phyloP scores from a whole-genome alignment of 441 rosid genomes.

The Geranium incanum region DNA sequence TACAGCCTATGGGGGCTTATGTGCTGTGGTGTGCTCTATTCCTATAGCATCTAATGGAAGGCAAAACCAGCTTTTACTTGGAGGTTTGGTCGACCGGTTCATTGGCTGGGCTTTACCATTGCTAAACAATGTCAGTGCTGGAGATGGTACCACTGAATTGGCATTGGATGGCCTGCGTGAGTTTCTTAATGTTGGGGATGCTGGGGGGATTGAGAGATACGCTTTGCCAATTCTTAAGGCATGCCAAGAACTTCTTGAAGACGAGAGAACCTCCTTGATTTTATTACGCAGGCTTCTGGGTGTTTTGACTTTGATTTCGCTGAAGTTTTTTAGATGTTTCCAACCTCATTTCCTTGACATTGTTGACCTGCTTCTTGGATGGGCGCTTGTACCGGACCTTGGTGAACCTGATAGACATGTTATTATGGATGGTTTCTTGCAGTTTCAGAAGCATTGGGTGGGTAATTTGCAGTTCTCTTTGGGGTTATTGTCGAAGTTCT shows the following conservation, averaged over 20 bases:
- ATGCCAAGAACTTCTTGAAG: constrained; percentile 87
- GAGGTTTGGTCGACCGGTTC: constrained; percentile 73
- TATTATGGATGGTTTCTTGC: constrained; percentile 85
- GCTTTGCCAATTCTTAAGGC: constrained; percentile 75
- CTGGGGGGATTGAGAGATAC: constrained; percentile 70
- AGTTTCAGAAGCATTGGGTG: constrained; percentile 97
- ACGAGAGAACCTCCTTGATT: constrained; percentile 87
- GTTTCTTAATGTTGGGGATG: constrained; percentile 77
- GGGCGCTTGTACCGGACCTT: constrained; percentile 90
- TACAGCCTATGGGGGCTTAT: constrained; percentile 73
- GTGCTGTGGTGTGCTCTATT: constrained; percentile 67
- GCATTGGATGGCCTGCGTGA: constrained; percentile 75
- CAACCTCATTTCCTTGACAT: constrained; percentile 94
- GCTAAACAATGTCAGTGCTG: constrained; percentile 60
- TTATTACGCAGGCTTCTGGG: constrained; percentile 58
- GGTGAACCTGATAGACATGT: constrained; percentile 66
- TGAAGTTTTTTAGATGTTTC: constrained; percentile 67
- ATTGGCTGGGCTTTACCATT: constrained; percentile 84
- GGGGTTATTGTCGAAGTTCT: constrained; percentile 71
- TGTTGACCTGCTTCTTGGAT: constrained; percentile 92
- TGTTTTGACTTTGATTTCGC: constrained; percentile 62
- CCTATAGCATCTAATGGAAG: constrained; percentile 69
- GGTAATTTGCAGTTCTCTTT: constrained; percentile 76
- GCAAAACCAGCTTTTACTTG: constrained; percentile 76
- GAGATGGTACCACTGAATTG: constrained; percentile 59